Conservation (phyloP, 2,329 filamentous ascomycete species). For the Talaromyces piceae region DNA sequence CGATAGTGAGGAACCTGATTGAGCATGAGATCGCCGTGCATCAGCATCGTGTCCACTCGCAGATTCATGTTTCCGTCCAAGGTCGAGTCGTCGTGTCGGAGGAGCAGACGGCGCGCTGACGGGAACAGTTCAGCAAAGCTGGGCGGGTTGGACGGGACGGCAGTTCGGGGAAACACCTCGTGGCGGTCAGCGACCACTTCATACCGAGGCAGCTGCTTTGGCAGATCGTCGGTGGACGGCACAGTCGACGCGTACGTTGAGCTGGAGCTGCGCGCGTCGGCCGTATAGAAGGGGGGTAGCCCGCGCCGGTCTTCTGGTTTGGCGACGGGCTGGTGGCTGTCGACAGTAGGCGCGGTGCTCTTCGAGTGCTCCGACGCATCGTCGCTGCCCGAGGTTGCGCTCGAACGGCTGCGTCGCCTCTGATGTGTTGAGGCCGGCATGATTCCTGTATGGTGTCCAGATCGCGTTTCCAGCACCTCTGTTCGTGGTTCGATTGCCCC, state of each 20-base stretch:
- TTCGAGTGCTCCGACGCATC: slow-evolving; percentile 29
- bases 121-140: slow-evolving; percentile 84
- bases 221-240: slow-evolving; percentile 52
- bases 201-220: slow-evolving; percentile 42
- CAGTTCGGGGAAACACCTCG: slow-evolving; percentile 56
- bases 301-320: slow-evolving; percentile 16
- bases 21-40: slow-evolving; percentile 46
- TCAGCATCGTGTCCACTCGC: slow-evolving; percentile 70
- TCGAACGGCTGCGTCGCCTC: slow-evolving; percentile 26
- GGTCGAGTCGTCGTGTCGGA: slow-evolving; percentile 85
- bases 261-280: slow-evolving; percentile 50
- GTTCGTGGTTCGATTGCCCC: no score
- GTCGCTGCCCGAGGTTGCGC: slow-evolving; percentile 32
- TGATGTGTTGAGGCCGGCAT: slow-evolving; percentile 21
- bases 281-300: slow-evolving; percentile 12
- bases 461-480: no score
- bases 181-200: slow-evolving; percentile 42
- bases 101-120: slow-evolving; percentile 68
- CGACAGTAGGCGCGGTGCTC: slow-evolving; percentile 33
- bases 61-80: slow-evolving; percentile 95
- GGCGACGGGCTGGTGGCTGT: slow-evolving; percentile 26
- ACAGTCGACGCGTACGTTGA: slow-evolving; percentile 75
- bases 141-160: slow-evolving; percentile 68
- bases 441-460: no score
- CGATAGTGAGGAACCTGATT: no score